phyloP scores from a whole-genome alignment of 768 basidiomycete genomes.

The Lanmaoa pseudosensibilis region DNA sequence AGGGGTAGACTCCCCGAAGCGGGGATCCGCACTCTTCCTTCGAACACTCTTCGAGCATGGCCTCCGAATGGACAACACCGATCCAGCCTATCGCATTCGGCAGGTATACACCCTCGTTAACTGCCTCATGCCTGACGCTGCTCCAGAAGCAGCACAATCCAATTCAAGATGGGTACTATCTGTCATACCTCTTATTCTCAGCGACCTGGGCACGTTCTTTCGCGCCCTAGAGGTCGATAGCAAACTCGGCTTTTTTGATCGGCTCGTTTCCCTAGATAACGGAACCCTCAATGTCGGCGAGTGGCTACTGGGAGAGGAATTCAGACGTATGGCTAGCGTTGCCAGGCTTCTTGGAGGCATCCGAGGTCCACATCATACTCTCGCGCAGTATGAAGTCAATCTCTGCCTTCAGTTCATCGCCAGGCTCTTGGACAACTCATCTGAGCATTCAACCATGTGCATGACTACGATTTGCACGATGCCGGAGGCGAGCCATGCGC shows the following conservation, averaged over 20 bases:
- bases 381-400: conserved; percentile 51
- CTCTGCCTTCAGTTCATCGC: conserved; percentile 50
- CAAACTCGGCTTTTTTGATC: conserved; percentile 51
- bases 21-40: conserved; percentile 52
- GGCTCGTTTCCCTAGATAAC: conserved; percentile 56
- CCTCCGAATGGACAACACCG: conserved; percentile 38
- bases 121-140: conserved; percentile 47
- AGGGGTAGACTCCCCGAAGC: conserved; percentile 35
- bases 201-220: conserved; percentile 57
- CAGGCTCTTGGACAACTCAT: conserved; percentile 42
- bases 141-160: conserved; percentile 27
- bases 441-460: conserved; percentile 45
- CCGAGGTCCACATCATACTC: conserved; percentile 35
- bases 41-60: conserved; percentile 55
- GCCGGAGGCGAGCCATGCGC: conserved; percentile 41
- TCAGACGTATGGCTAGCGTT: conserved; percentile 48
- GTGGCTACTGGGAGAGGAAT: conserved; percentile 68
- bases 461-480: conserved; percentile 41
- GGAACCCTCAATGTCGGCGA: conserved; percentile 37
- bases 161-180: conserved; percentile 48
- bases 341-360: conserved; percentile 38
- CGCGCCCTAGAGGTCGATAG: conserved; percentile 55
- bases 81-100: conserved; percentile 56
- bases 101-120: conserved; percentile 61
- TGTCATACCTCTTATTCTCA: conserved; percentile 58